Evolutionary conservation across 257 asterid genomes (phyloP).

Genomic region (Nicotiana sylvestris): DNA sequence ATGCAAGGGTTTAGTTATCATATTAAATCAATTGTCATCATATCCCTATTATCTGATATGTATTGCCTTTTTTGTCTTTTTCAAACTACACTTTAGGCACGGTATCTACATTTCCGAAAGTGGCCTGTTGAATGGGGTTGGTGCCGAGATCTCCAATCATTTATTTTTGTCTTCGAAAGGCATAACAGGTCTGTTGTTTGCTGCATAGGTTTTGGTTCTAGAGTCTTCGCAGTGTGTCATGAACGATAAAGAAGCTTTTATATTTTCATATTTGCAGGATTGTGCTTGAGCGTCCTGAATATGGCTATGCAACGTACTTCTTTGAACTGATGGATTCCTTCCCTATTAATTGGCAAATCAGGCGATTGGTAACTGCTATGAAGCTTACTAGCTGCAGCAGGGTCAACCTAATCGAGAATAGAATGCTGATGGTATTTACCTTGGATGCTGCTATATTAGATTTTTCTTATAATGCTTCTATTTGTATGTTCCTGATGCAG

Average conservation of each 20-base stretch:
- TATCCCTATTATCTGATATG: not conserved
- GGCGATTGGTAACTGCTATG: constrained; percentile 72
- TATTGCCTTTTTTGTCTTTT: not conserved
- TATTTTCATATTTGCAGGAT: constrained; percentile 49
- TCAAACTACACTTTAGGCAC: constrained; percentile 44
- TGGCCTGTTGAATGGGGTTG: constrained; percentile 99
- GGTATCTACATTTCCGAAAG: constrained; percentile 56
- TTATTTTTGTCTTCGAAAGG: constrained; percentile 84
- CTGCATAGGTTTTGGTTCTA: not conserved
- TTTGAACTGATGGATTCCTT: constrained; percentile 58
- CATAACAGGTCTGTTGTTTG: constrained; percentile 64
- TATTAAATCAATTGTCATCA: not conserved
- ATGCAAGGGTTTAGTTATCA: not conserved
- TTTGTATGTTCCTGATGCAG: not conserved
- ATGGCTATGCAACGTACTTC: constrained; percentile 94
- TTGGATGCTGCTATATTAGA: not conserved
- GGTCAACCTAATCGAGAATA: constrained; percentile 62
- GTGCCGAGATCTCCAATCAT: constrained; percentile 92
- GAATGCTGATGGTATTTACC: constrained; percentile 59
- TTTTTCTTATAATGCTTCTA: not conserved
- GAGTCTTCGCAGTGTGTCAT: constrained; percentile 1
- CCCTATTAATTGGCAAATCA: constrained; percentile 80
- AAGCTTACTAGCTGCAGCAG: constrained; percentile 83
- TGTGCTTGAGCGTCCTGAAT: constrained; percentile 98
- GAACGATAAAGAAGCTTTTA: not conserved